Base-by-base conservation (phyloP, 148 eudicot species). In the Rhododendron griersonianum region DNA sequence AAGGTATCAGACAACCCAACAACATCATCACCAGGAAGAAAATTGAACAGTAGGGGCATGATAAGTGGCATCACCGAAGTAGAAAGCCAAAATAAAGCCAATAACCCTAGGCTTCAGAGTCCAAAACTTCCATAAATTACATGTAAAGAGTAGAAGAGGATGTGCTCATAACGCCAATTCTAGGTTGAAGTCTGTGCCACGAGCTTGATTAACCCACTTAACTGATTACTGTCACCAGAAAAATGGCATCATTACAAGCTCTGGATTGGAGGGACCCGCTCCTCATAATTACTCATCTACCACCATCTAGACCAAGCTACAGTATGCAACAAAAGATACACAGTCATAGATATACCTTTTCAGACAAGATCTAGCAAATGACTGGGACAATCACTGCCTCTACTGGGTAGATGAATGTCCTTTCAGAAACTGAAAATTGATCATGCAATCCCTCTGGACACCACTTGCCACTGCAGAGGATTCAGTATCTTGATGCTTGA, bases 341-440 rank as follows among this genome's bases (percentile, higher is more conserved):
- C 35, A 83, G 78, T 19, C 23, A 74, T 18, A 19, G 41, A 37
- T 35, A 55, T 88, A 94, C 99, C 99, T 95, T 87, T 93, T 95
- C 84, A 97, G 82, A 89, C 93, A 93, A 63, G 98, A 90, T 89
- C 95, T 93, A 79, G 98, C 93, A 92, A 88, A 92, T 85, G 99
- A 93, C 90, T 39, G 99, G 99, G 85, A 97, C 96, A 89, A 97
- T 91, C 84, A 97, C 93, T 65, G 98, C 95, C 87, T 97, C 99
- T 4, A 91, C 85, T 67, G 98, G 95, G 91, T 97, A 95, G 74
- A 95, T 91, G 87, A 95, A 94, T 73, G 91, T 90, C 86, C 91
- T 93, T 87, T 94, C 98, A 89, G 91, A 91, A 85, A 80, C 76
- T 65, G 92, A 61, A 83, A 73, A 81, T 79, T 91, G 90, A 76